Percentiles rank a stretch among this genome's conserved stretches.
Conservation (phyloP, 768 basidiomycete genomes). For the Sporobolomyces pararoseus region DNA sequence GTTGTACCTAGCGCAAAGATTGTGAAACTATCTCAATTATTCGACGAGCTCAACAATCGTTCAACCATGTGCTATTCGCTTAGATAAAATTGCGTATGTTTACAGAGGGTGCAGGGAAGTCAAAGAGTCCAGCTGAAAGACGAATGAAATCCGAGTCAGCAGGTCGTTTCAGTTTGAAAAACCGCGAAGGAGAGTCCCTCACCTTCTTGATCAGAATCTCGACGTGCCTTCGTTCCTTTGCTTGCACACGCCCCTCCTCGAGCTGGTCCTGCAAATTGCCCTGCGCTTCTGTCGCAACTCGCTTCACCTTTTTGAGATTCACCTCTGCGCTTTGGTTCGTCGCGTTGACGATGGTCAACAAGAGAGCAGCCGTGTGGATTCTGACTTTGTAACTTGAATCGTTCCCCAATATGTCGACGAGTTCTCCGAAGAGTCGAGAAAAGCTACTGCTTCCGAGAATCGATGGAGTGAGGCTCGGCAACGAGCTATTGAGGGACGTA, state of each 20-base stretch:
- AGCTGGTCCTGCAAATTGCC: not conserved
- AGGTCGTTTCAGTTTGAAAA: too few relatives aligned
- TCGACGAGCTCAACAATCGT: too few relatives aligned
- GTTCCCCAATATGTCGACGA: not conserved
- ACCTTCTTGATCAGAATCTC: constrained; percentile 1
- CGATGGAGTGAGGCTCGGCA: not conserved
- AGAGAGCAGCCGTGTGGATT: constrained; percentile 15
- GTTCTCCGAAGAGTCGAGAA: not conserved
- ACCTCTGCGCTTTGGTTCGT: not conserved
- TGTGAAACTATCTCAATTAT: too few relatives aligned
- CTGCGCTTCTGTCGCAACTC: not conserved
- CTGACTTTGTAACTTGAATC: constrained; percentile 36
- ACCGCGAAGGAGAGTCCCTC: not conserved
- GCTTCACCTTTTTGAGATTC: too few relatives aligned
- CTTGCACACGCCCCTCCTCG: not conserved
- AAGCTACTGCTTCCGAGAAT: not conserved
- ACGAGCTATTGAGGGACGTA: constrained; percentile 1
- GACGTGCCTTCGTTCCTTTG: constrained; percentile 7
- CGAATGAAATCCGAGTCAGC: too few relatives aligned
- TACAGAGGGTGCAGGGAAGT: too few relatives aligned
- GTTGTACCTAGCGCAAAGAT: too few relatives aligned
- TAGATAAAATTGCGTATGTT: too few relatives aligned
- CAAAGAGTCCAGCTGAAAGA: too few relatives aligned
- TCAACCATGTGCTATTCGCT: too few relatives aligned
- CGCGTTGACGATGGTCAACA: not conserved